Evolutionary conservation across 495 filamentous ascomycete species (phyloP).

Genomic region (Trichoderma orchidacearum): DNA sequence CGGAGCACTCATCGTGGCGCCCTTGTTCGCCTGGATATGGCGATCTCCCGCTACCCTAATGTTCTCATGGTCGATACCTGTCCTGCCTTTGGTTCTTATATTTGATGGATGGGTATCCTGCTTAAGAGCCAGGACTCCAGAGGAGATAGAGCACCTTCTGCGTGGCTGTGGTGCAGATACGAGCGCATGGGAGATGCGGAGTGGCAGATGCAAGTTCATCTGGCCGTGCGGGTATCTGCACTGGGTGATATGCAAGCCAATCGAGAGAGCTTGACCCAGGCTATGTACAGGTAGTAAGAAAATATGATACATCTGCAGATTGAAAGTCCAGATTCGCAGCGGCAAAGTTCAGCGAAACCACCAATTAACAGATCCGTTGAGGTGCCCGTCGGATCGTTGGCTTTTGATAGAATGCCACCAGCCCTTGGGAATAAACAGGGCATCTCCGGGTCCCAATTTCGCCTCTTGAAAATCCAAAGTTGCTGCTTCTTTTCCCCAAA

Average conservation of each 20-base stretch:
- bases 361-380: slow-evolving; percentile 64
- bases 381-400: slow-evolving; percentile 13
- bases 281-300: background rate
- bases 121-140: slow-evolving; percentile 47
- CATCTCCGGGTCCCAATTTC: slow-evolving; percentile 51
- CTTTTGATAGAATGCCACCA: slow-evolving; percentile 97
- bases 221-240: slow-evolving; percentile 34
- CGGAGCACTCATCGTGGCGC: slow-evolving; percentile 38
- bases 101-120: slow-evolving; percentile 55
- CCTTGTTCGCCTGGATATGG: slow-evolving; percentile 42
- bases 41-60: slow-evolving; percentile 41
- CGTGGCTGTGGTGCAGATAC: slow-evolving; percentile 30
- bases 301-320: background rate
- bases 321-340: background rate
- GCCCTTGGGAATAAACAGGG: slow-evolving; percentile 73
- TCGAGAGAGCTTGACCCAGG: background rate
- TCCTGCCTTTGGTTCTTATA: slow-evolving; percentile 48
- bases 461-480: slow-evolving; percentile 28
- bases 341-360: slow-evolving; percentile 50
- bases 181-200: slow-evolving; percentile 39
- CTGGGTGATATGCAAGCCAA: slow-evolving; percentile 29
- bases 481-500: slow-evolving; percentile 45
- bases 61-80: slow-evolving; percentile 49
- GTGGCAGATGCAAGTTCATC: slow-evolving; percentile 34
- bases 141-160: slow-evolving; percentile 47